Conservation (phyloP, 306 rosid genomes). For the Acacia crassicarpa region DNA sequence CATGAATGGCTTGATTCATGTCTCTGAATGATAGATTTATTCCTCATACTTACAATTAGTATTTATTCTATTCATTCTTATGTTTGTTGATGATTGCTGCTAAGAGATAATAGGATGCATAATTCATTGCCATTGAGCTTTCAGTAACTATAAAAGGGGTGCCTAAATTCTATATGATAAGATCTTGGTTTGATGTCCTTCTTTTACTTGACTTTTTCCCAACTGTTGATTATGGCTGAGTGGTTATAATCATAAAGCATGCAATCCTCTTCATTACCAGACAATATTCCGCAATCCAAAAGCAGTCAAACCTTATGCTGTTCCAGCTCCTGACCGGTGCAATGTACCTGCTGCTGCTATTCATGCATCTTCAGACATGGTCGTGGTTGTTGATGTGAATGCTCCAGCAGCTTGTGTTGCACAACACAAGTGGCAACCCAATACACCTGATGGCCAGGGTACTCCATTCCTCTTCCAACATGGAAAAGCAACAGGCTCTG, state of each 20-base stretch:
- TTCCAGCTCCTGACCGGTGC: slow-evolving; percentile 84
- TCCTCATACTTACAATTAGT: not conserved
- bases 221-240: slow-evolving; percentile 22
- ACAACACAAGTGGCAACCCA: slow-evolving; percentile 96
- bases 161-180: slow-evolving; percentile 20
- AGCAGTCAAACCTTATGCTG: slow-evolving; percentile 71
- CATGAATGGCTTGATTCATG: not conserved
- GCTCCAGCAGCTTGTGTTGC: slow-evolving; percentile 95
- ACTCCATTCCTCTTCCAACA: slow-evolving; percentile 93
- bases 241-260: slow-evolving; percentile 28
- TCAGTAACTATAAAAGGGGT: slow-evolving; percentile 14
- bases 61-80: not conserved
- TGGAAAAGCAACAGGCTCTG: slow-evolving; percentile 67
- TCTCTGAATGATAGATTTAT: not conserved
- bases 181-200: slow-evolving; percentile 25
- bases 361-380: slow-evolving; percentile 80
- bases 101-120: not conserved
- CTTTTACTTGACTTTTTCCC: slow-evolving; percentile 19
- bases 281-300: slow-evolving; percentile 94
- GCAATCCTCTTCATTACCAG: slow-evolving; percentile 49
- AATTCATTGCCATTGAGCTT: slow-evolving; percentile 14
- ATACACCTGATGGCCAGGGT: slow-evolving; percentile 98
- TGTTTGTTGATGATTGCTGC: not conserved
- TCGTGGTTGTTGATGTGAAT: slow-evolving; percentile 74
- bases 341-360: slow-evolving; percentile 95